Evolutionary conservation across 805 yeast genomes (phyloP), one percentile per base, ranked within the genome.

Genomic region (Saturnispora ahearnii): DNA sequence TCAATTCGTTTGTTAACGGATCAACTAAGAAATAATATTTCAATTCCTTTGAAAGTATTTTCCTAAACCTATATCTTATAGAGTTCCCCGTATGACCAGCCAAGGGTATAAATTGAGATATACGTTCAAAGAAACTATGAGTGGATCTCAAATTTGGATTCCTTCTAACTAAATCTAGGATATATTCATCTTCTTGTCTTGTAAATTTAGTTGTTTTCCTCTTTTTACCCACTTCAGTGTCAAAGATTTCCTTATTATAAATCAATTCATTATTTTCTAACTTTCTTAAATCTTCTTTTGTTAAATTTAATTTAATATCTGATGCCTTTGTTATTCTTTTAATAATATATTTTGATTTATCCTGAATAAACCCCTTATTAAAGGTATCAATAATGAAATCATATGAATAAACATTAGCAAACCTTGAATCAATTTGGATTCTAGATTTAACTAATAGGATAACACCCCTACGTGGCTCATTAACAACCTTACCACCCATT

Each of bases 21-120:
- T 74, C 76, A 15, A 74, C 72, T 51, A 74, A 67, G 55, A 76
- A 79, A 21, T 76, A 82, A 53, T 64, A 78, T 2, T 66, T 68
- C 37, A 79, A 55, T 33, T 66, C 60, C 30, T 67, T 63, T 2
- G 71, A 59, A 13, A 79, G 59, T 28, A 72, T 69, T 24, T 70
- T 73, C 55, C 82, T 70, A 58, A 64, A 79, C 59, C 84, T 72
- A 55, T 76, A 84, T 55, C 95, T 73, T 44, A 85, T 79, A 1
- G 90, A 83, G 55, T 85, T 82, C 11, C 89, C 87, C 0, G 91
- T 82, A 65, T 85, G 93, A 46, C 77, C 78, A 21, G 74, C 73
- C 49, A 85, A 69, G 26, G 57, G 44, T 1, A 62, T 61, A 45
- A 74, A 66, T 29, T 72, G 67, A 0, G 88, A 80, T 57, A 86